Evolutionary conservation across 1,284 basidiomycete species (phyloP), one percentile per base, ranked within the genome.

Genomic region (Apiotrichum sp.): DNA sequence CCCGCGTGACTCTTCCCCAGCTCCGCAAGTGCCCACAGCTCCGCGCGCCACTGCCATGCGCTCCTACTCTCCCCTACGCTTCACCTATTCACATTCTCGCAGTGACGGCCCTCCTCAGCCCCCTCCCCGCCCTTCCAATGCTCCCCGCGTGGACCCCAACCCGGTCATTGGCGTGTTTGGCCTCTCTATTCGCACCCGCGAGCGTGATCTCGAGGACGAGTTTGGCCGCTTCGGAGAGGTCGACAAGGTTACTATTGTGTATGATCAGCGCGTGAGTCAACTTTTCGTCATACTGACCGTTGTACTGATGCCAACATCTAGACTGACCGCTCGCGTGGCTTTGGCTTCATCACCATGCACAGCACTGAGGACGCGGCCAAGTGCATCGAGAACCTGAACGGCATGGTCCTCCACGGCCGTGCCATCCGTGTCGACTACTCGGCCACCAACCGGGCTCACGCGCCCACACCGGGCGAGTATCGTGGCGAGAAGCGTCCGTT

Each of bases 211-310:
- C 48, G 89, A 97, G 67, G 88, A 95, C 62, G 93, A 97, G 75
- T 98, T 98, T 68, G 83, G 80, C 65, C 83, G 89, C 46, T 89
- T 86, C 65, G 93, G 93, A 29, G 83, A 85, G 33, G 93, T 98
- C 51, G 90, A 95, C 69, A 98, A 98, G 77, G 92, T 93, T 39
- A 89, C 88, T 51, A 93, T 98, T 65, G 96, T 98, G n/a, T 98
- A 98, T 73, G 95, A 98, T 77, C 93, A 97, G 75, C 81, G 93
- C 70, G 93, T 96, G 71, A 71, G 90, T 72, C n/a, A 16, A 6
- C 34, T 11, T 38, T 7, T 7, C 36, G 7, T 38, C 36, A 7
- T 38, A 8, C 36, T 38, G 8, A 7, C 13, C 7, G 8, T 38
- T 38, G 29, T 22, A 9, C 32, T 22, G 4, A 33, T 38, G 36